Evolutionary conservation across 2,329 filamentous ascomycete species (phyloP).

Genomic region (Cercospora sp.): DNA sequence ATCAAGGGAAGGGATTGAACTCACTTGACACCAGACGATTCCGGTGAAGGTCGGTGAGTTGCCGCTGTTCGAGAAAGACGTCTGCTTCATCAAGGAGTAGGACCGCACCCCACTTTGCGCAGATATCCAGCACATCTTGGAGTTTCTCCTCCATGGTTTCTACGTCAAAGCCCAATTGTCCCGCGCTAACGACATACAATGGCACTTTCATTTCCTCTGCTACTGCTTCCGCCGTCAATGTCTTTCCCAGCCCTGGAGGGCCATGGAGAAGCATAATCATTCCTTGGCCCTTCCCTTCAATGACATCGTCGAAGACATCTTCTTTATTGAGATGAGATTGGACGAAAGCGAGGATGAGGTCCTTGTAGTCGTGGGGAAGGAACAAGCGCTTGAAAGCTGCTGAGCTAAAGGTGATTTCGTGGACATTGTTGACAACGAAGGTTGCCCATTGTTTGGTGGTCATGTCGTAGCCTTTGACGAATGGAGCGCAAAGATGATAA

Average conservation of each 20-base stretch:
- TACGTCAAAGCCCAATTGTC: slow-evolving; percentile 24
- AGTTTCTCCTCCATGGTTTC: slow-evolving; percentile 23
- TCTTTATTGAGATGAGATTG: slow-evolving; percentile 25
- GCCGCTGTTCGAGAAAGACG: slow-evolving; percentile 58
- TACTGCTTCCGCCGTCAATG: slow-evolving; percentile 32
- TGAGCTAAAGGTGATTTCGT: slow-evolving; percentile 48
- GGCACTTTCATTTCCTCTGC: slow-evolving; percentile 42
- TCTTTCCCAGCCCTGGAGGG: slow-evolving; percentile 42
- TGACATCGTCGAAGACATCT: slow-evolving; percentile 51
- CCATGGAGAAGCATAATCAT: slow-evolving; percentile 42
- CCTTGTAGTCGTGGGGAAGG: slow-evolving; percentile 39
- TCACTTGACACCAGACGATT: slow-evolving; percentile 44
- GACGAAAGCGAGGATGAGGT: slow-evolving; percentile 21
- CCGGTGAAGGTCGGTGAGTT: slow-evolving; percentile 29
- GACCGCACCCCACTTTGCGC: slow-evolving; percentile 55
- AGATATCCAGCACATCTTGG: slow-evolving; percentile 44
- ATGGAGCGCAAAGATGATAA: slow-evolving; percentile 38
- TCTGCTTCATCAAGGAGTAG: slow-evolving; percentile 62
- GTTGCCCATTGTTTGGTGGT: slow-evolving; percentile 47
- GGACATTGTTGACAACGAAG: slow-evolving; percentile 44
- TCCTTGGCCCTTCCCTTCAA: slow-evolving; percentile 50
- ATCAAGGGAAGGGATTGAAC: neutral
- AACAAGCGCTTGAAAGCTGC: slow-evolving; percentile 52
- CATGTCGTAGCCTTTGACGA: slow-evolving; percentile 41
- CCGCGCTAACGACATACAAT: slow-evolving; percentile 39